Evolutionary conservation across 139 green algal species (phyloP).

Genomic region (Raphidocelis subcapitata): DNA sequence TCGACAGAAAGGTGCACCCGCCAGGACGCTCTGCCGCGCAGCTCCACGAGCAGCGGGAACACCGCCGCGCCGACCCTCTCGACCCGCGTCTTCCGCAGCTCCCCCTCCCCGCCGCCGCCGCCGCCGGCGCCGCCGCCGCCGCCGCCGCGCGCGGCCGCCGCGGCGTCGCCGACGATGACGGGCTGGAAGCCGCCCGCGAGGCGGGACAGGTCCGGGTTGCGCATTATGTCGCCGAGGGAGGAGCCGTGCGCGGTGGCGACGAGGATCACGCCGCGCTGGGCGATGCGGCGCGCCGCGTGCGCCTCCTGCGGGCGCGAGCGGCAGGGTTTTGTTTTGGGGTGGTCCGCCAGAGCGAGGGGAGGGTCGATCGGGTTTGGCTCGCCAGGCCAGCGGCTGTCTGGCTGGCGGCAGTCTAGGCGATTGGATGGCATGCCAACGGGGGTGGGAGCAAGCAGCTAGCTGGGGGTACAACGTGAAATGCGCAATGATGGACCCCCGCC

Average conservation of each 20-base stretch:
- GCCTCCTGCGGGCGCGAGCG: constrained; percentile 31
- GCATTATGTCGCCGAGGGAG: constrained; percentile 25
- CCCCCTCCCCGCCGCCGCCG: background rate
- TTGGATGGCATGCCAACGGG: no score
- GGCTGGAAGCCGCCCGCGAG: constrained; percentile 77
- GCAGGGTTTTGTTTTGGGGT: no score
- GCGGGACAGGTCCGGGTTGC: constrained; percentile 79
- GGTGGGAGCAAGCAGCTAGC: no score
- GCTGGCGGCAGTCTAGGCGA: no score
- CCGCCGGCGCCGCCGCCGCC: constrained; percentile 10
- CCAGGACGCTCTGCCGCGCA: background rate
- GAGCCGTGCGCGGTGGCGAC: constrained; percentile 89
- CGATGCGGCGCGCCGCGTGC: constrained; percentile 84
- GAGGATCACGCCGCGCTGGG: constrained; percentile 87
- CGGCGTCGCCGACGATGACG: constrained; percentile 57
- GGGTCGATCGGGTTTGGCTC: background rate
- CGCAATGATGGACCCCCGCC: background rate
- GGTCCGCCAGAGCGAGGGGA: background rate
- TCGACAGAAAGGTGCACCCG: background rate
- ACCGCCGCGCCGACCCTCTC: constrained; percentile 11
- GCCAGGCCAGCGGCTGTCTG: no score
- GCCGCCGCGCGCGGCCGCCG: background rate
- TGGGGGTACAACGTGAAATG: no score
- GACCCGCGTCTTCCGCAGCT: background rate
- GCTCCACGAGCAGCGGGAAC: constrained; percentile 4